A percentile compares a stretch with the other conserved stretches of the same genome.
Evolutionary conservation across 805 yeast species (phyloP).

Genomic region (Saccharomycopsis oosterbeekiorum): DNA sequence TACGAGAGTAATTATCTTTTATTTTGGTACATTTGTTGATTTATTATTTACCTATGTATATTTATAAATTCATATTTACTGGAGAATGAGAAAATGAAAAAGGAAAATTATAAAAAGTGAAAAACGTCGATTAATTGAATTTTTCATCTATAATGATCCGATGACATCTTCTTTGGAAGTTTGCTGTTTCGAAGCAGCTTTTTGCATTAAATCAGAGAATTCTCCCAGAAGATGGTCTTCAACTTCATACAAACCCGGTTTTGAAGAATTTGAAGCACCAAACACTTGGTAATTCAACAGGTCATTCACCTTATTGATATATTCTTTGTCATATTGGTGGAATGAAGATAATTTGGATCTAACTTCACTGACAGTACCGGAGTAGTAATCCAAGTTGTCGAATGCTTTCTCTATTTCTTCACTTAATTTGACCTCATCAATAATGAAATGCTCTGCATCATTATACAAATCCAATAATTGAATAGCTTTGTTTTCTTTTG

Average conservation of each 20-base stretch:
- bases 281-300: slow-evolving; percentile 15
- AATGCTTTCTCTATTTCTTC: slow-evolving; percentile 50
- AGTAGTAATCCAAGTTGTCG: slow-evolving; percentile 15
- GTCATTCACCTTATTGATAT: slow-evolving; percentile 8
- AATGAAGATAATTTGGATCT: slow-evolving; percentile 2
- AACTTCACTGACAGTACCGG: neutral
- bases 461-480: slow-evolving; percentile 64
- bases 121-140: neutral
- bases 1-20: no score
- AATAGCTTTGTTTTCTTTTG: slow-evolving; percentile 43
- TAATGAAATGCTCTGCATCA: slow-evolving; percentile 55
- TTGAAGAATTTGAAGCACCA: slow-evolving; percentile 9
- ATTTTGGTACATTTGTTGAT: neutral
- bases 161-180: neutral
- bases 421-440: slow-evolving; percentile 58
- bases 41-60: neutral
- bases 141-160: neutral
- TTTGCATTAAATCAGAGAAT: slow-evolving; percentile 10
- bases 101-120: neutral
- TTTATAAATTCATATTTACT: slow-evolving; percentile 1
- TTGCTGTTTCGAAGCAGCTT: slow-evolving; percentile 6
- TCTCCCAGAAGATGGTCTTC: slow-evolving; percentile 64
- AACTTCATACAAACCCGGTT: slow-evolving; percentile 34
- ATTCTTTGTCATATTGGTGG: slow-evolving; percentile 1
- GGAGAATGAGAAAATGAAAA: neutral